Conservation (phyloP, 495 filamentous ascomycete genomes). For the Xylaria intraflava region DNA sequence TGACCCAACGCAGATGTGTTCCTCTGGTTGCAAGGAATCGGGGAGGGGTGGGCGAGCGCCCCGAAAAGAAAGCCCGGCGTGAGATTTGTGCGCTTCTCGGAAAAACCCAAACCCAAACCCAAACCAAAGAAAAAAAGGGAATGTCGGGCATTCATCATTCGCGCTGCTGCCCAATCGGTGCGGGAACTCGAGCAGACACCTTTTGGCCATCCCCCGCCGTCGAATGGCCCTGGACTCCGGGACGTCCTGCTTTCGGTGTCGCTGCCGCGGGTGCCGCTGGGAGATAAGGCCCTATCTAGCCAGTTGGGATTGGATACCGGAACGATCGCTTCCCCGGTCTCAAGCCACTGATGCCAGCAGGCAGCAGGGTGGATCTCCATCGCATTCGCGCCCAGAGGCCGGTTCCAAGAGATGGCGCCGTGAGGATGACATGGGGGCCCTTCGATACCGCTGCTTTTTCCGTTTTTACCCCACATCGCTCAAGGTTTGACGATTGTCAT, state of each 20-base stretch:
- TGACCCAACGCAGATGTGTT: conserved; percentile 39
- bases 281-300: conserved; percentile 32
- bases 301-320: conserved; percentile 27
- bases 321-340: conserved; percentile 6
- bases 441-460: not conserved
- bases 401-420: not conserved
- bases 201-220: conserved; percentile 30
- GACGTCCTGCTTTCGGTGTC: conserved; percentile 24
- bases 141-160: too few species aligned
- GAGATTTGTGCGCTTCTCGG: too few species aligned
- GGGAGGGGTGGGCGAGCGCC: conserved; percentile 36
- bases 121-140: too few species aligned
- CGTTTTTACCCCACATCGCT: too few species aligned
- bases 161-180: conserved; percentile 37
- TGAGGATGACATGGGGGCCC: not conserved
- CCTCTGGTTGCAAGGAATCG: conserved; percentile 36
- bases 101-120: too few species aligned
- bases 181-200: conserved; percentile 31
- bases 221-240: conserved; percentile 34
- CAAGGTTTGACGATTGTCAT: not conserved
- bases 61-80: too few species aligned
- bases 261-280: conserved; percentile 31
- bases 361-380: not conserved
- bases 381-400: not conserved
- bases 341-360: conserved; percentile 6